Conservation (phyloP, 805 yeast species). For the Ogataea kodamae region DNA sequence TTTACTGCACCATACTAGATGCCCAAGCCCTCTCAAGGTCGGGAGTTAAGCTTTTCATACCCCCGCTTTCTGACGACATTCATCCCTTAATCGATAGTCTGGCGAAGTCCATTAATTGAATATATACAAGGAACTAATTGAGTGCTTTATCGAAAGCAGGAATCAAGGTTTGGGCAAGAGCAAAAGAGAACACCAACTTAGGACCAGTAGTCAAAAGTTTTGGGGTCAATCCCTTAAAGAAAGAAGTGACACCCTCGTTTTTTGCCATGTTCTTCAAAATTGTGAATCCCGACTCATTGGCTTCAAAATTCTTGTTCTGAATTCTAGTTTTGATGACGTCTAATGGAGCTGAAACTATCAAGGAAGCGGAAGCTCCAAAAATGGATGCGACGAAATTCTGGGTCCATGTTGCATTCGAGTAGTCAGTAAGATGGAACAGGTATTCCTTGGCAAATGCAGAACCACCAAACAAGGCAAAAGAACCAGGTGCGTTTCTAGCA, state of each 20-base stretch:
- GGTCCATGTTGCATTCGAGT: conserved; percentile 87
- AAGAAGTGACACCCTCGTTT: conserved; percentile 85
- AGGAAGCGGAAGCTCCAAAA: conserved; percentile 94
- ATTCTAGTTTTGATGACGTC: conserved; percentile 98
- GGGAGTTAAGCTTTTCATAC: not conserved
- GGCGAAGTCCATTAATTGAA: conserved; percentile 4
- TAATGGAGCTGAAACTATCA: conserved; percentile 94
- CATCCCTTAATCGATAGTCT: conserved; percentile 20
- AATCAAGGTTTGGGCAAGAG: conserved; percentile 92
- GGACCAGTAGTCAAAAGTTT: conserved; percentile 97
- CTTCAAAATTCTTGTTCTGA: conserved; percentile 93
- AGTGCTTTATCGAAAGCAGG: conserved; percentile 87
- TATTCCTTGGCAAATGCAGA: conserved; percentile 98
- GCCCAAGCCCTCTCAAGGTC: conserved; percentile 8
- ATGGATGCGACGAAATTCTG: conserved; percentile 95
- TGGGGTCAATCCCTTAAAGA: conserved; percentile 96
- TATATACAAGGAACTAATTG: conserved; percentile 6
- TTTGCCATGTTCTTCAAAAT: conserved; percentile 89
- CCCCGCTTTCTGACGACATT: conserved; percentile 6
- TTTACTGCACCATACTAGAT: conserved; percentile 19
- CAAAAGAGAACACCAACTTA: conserved; percentile 95
- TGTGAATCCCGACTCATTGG: conserved; percentile 90
- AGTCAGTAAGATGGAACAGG: conserved; percentile 80
- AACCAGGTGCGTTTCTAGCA: conserved; percentile 99
- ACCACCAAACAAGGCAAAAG: conserved; percentile 97